These are phyloP conservation scores for Candida boleticola DNA, from an alignment of 805 yeast genomes.

Conservation along the genomic window DNA sequence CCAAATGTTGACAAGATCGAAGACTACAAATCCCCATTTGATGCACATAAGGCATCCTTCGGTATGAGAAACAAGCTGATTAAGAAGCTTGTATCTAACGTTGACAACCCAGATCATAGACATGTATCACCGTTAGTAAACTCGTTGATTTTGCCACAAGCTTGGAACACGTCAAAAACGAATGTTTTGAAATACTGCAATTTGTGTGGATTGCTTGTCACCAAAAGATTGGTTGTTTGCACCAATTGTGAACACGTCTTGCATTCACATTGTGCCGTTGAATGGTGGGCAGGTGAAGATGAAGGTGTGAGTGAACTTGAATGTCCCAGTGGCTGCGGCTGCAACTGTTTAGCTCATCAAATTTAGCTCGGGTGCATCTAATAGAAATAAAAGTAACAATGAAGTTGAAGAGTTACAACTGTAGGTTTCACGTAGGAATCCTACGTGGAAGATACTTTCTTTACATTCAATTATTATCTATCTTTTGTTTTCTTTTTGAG, in stretches of 20 bases:
- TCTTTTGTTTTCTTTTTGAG: no score
- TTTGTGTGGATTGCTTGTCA: conserved; percentile 61
- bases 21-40: conserved; percentile 20
- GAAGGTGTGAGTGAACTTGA: conserved; percentile 25
- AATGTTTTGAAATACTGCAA: conserved; percentile 49
- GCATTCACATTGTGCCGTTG: conserved; percentile 74
- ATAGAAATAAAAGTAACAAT: neutral
- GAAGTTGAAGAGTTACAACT: neutral
- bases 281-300: conserved; percentile 65
- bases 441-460: no score
- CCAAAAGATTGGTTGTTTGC: conserved; percentile 65
- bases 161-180: conserved; percentile 30
- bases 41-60: conserved; percentile 34
- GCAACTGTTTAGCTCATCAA: conserved; percentile 50
- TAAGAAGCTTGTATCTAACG: conserved; percentile 13
- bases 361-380: conserved; percentile 4
- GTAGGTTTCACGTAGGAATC: no score
- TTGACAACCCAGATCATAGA: conserved; percentile 12
- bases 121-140: conserved; percentile 20
- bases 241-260: conserved; percentile 72
- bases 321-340: conserved; percentile 88
- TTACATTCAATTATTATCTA: no score
- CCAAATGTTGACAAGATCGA: conserved; percentile 18
- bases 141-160: conserved; percentile 5
- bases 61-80: conserved; percentile 21